Percentiles rank a stretch among this genome's conserved stretches.
Evolutionary conservation across 257 asterid species (phyloP).

Genomic region (Solanum virginianum): DNA sequence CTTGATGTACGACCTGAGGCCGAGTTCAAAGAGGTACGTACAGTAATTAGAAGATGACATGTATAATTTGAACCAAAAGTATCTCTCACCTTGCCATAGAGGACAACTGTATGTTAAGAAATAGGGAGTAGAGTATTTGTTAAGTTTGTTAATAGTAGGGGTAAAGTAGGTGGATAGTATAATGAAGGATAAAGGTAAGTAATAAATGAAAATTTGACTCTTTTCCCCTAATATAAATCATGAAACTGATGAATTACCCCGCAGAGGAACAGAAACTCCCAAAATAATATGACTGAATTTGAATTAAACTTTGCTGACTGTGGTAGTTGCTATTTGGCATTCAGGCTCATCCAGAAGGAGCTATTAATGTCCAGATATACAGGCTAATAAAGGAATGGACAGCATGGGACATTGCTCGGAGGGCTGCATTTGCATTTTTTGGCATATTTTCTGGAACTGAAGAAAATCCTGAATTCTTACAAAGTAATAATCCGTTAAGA

Average conservation of each 20-base stretch:
- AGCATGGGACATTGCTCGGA: conserved; percentile 94
- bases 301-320: background rate
- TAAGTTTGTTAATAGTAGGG: too few species aligned
- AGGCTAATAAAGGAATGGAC: conserved; percentile 99
- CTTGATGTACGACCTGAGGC: conserved; percentile 96
- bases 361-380: conserved; percentile 84
- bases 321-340: background rate
- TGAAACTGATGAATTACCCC: background rate
- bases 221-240: background rate
- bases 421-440: conserved; percentile 91
- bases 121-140: too few species aligned
- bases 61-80: too few species aligned
- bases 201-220: background rate
- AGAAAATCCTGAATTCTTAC: conserved; percentile 84
- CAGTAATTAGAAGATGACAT: too few species aligned
- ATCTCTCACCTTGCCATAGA: too few species aligned
- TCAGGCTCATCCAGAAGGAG: conserved; percentile 88
- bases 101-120: too few species aligned
- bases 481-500: conserved; percentile 19
- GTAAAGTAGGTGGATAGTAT: too few species aligned
- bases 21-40: conserved; percentile 82
- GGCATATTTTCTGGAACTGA: conserved; percentile 91
- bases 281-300: background rate
- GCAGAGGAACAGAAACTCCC: background rate
- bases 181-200: background rate